Conservation (phyloP, 352 stramenopile genomes). For the Blastocystis sp. region DNA sequence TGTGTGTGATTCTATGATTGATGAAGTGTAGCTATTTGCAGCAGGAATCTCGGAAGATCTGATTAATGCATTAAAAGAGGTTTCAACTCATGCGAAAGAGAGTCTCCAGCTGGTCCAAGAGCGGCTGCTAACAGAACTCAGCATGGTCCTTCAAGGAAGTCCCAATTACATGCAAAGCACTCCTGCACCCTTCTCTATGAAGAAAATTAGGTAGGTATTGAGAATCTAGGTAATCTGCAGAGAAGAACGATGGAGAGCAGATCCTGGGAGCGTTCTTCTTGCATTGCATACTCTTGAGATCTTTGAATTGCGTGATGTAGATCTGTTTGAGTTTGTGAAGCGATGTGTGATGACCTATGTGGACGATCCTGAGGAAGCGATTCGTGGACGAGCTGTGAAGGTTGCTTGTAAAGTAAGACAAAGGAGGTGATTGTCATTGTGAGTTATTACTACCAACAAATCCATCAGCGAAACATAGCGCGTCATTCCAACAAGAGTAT, state of each 20-base stretch:
- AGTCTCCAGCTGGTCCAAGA: constrained; percentile 79
- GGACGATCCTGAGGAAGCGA: constrained; percentile 29
- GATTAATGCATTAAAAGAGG: constrained; percentile 85
- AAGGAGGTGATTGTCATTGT: background rate
- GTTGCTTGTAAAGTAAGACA: constrained; percentile 32
- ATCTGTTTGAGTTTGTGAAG: constrained; percentile 71
- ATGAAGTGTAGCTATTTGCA: constrained; percentile 74
- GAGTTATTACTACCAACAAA: constrained; percentile 41
- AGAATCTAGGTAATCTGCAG: background rate
- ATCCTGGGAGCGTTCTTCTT: constrained; percentile 72
- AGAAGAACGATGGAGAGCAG: constrained; percentile 30
- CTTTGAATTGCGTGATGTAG: constrained; percentile 76
- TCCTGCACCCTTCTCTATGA: background rate
- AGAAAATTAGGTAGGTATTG: background rate
- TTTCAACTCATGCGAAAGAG: constrained; percentile 73
- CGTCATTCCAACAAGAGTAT: constrained; percentile 36
- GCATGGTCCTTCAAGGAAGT: constrained; percentile 76
- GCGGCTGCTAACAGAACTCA: constrained; percentile 81
- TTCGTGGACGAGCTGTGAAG: constrained; percentile 20
- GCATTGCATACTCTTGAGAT: constrained; percentile 77
- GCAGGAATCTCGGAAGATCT: constrained; percentile 87
- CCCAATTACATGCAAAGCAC: background rate
- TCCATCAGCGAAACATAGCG: background rate
- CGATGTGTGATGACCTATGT: constrained; percentile 68
- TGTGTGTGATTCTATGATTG: constrained; percentile 76